Percentiles rank a stretch among this genome's conserved stretches.
phyloP scores from a whole-genome alignment of 2,329 filamentous ascomycete genomes.

The Scytalidium lignicola region DNA sequence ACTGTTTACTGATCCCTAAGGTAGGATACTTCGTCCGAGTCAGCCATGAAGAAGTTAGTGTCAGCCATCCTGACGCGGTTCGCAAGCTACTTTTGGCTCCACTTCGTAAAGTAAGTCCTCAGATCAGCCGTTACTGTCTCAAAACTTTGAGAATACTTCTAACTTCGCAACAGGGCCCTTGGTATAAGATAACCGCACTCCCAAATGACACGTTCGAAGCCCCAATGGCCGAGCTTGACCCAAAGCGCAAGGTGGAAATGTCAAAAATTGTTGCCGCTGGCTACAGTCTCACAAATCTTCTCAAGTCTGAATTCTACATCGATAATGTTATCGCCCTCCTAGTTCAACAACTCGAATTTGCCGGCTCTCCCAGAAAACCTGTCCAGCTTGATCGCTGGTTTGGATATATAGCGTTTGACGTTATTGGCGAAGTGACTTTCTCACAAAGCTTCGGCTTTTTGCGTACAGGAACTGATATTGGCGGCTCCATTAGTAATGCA shows the following conservation, averaged over 20 bases:
- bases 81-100: conserved; percentile 27
- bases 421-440: conserved; percentile 28
- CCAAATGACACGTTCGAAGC: conserved; percentile 34
- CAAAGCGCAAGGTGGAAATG: conserved; percentile 27
- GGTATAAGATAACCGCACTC: conserved; percentile 30
- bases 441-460: conserved; percentile 26
- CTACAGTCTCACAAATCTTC: conserved; percentile 22
- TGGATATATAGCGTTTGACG: conserved; percentile 29
- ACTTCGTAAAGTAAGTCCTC: conserved; percentile 22
- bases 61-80: conserved; percentile 36
- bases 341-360: conserved; percentile 17
- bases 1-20: neutral
- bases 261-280: conserved; percentile 26
- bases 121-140: too few relatives aligned
- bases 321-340: conserved; percentile 24
- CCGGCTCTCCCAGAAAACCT: conserved; percentile 13
- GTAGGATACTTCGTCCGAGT: conserved; percentile 38
- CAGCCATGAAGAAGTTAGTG: conserved; percentile 36
- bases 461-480: conserved; percentile 24
- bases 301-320: conserved; percentile 15
- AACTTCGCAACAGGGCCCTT: conserved; percentile 16
- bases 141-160: too few relatives aligned
- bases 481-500: conserved; percentile 30
- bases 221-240: conserved; percentile 33
- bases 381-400: conserved; percentile 33